Conservation (phyloP, 2,329 filamentous ascomycete species). For the Thyridium curvatum region DNA sequence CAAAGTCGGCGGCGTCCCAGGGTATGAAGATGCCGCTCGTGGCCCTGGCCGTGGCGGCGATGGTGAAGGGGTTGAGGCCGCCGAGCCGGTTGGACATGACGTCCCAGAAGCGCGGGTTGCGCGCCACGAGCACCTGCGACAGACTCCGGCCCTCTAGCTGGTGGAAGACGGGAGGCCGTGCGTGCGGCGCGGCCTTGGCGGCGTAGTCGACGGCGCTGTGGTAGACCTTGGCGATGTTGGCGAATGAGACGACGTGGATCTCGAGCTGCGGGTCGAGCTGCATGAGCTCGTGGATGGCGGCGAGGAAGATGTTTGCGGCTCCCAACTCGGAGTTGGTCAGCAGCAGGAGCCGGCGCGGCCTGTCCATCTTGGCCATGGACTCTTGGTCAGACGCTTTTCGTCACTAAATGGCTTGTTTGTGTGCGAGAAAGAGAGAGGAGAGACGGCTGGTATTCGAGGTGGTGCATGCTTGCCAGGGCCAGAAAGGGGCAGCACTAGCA, state of each 20-base stretch:
- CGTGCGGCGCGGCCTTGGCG: too few relatives aligned
- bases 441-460: too few relatives aligned
- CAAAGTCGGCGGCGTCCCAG: constrained; percentile 22
- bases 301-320: constrained; percentile 38
- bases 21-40: constrained; percentile 13
- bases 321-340: constrained; percentile 39
- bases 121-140: too few relatives aligned
- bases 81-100: neutral
- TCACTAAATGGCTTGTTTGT: too few relatives aligned
- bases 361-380: too few relatives aligned
- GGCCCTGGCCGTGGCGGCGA: too few relatives aligned
- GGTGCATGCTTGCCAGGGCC: too few relatives aligned
- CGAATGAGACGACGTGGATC: constrained; percentile 37
- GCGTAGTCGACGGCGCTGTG: neutral
- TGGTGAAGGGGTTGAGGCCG: constrained; percentile 1
- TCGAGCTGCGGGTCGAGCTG: constrained; percentile 23
- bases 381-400: too few relatives aligned
- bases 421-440: too few relatives aligned
- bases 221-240: constrained; percentile 17
- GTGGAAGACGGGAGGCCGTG: constrained; percentile 13
- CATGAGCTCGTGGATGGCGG: constrained; percentile 31
- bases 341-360: constrained; percentile 22
- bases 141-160: constrained; percentile 4
- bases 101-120: too few relatives aligned
- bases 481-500: too few relatives aligned